Percentiles rank a stretch among this genome's conserved stretches.
Evolutionary conservation across 352 stramenopile genomes (phyloP).

Genomic region (Globisporangium paroecandrum): DNA sequence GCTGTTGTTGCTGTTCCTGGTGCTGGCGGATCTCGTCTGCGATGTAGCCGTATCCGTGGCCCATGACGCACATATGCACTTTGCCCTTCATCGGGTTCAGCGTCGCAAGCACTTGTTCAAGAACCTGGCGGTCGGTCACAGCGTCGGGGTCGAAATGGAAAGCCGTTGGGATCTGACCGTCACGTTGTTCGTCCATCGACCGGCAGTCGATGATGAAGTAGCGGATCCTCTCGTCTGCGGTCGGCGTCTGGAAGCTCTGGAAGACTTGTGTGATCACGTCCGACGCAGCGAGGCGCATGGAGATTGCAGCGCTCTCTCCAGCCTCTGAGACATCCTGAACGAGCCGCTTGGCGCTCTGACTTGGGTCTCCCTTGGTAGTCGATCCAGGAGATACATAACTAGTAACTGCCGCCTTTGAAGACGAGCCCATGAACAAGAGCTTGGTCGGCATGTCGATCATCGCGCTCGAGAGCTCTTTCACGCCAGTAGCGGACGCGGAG

Average conservation of each 20-base stretch:
- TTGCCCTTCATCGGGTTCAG: conserved; percentile 57
- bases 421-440: conserved; percentile 38
- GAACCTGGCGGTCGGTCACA: conserved; percentile 40
- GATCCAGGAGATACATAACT: not conserved
- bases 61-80: conserved; percentile 80
- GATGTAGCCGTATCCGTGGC: conserved; percentile 68
- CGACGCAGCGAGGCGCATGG: conserved; percentile 48
- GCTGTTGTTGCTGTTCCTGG: conserved; percentile 7
- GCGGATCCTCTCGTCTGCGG: conserved; percentile 37
- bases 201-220: conserved; percentile 84
- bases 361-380: conserved; percentile 20
- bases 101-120: conserved; percentile 69
- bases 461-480: conserved; percentile 60
- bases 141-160: conserved; percentile 75
- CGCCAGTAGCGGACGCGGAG: conserved; percentile 58
- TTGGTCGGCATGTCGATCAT: conserved; percentile 77
- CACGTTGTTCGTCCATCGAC: conserved; percentile 30
- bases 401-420: conserved; percentile 10
- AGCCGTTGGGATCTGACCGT: conserved; percentile 67
- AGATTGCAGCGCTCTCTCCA: conserved; percentile 41
- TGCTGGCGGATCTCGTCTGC: conserved; percentile 50
- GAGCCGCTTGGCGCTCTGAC: conserved; percentile 36
- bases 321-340: conserved; percentile 62
- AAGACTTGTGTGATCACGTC: conserved; percentile 76
- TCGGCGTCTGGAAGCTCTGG: conserved; percentile 51